A percentile compares a stretch with the other conserved stretches of the same genome.
Evolutionary conservation across 2,329 filamentous ascomycete genomes (phyloP).

Genomic region (Aspergillus luchuensis): DNA sequence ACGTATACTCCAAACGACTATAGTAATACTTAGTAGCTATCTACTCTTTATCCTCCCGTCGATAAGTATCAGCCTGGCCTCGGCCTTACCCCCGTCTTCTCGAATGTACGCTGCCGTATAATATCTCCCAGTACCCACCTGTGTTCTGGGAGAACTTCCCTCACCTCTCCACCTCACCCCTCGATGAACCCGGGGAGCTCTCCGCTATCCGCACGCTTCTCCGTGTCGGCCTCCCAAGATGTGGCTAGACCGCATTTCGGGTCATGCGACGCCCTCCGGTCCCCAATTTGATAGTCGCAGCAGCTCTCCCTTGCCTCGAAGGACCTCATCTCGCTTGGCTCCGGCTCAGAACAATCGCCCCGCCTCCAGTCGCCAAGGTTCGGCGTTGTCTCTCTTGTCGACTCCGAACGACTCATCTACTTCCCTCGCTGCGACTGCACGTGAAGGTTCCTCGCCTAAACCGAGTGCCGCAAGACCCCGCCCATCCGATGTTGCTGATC

Average conservation of each 20-base stretch:
- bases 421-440: slow-evolving; percentile 69
- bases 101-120: neutral
- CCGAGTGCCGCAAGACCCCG: slow-evolving; percentile 54
- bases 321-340: slow-evolving; percentile 68
- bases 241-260: slow-evolving; percentile 89
- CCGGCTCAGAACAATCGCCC: slow-evolving; percentile 71
- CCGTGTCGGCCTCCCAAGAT: slow-evolving; percentile 50
- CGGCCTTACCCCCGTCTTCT: neutral
- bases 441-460: slow-evolving; percentile 70
- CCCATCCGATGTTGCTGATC: slow-evolving; percentile 64
- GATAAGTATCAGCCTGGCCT: neutral
- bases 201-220: slow-evolving; percentile 16
- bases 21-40: neutral
- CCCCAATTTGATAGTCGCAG: slow-evolving; percentile 65
- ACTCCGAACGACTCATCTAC: slow-evolving; percentile 72
- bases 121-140: neutral
- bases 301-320: slow-evolving; percentile 69
- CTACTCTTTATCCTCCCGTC: neutral
- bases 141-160: neutral
- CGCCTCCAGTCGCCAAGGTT: slow-evolving; percentile 69
- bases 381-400: slow-evolving; percentile 74
- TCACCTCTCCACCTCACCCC: neutral
- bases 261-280: slow-evolving; percentile 65
- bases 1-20: neutral
- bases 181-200: slow-evolving; percentile 17